These are phyloP conservation scores for Solanum bulbocastanum DNA, from an alignment of 257 asterid genomes.

Conservation along the genomic window DNA sequence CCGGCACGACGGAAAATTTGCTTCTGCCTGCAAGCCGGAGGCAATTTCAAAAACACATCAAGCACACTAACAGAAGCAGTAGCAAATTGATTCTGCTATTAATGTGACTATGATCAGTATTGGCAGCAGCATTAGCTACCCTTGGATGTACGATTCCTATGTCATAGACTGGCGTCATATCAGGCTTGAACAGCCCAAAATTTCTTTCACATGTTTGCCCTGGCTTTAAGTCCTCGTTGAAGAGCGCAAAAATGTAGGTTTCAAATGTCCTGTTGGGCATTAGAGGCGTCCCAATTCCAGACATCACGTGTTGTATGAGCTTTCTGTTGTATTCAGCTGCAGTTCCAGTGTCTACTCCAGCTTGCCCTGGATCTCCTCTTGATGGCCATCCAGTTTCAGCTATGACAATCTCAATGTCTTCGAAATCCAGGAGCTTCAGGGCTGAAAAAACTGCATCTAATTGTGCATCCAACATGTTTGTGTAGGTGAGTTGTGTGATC, in stretches of 20 bases:
- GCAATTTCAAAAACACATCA: conserved; percentile 25
- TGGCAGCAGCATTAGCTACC: conserved; percentile 9
- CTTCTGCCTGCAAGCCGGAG: conserved; percentile 34
- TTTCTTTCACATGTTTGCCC: conserved; percentile 62
- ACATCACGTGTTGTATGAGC: conserved; percentile 25
- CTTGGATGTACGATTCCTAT: conserved; percentile 39
- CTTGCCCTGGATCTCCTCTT: conserved; percentile 30
- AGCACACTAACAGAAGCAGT: conserved; percentile 15
- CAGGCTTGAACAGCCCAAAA: conserved; percentile 45
- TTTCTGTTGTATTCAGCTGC: conserved; percentile 34
- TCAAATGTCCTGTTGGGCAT: conserved; percentile 39
- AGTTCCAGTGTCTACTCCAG: conserved; percentile 21
- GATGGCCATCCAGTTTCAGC: conserved; percentile 57
- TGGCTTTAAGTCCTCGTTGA: conserved; percentile 61
- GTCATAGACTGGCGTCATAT: conserved; percentile 39
- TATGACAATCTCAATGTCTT: conserved; percentile 32
- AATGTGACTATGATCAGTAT: neutral
- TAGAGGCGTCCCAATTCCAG: conserved; percentile 37
- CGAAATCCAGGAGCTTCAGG: conserved; percentile 14
- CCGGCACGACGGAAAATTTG: conserved; percentile 8
- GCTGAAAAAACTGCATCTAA: conserved; percentile 37
- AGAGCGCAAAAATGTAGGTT: conserved; percentile 35
- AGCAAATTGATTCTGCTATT: conserved; percentile 8
- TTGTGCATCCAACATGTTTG: conserved; percentile 40
- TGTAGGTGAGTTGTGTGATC: conserved; percentile 20